Evolutionary conservation across 2,329 filamentous ascomycete species (phyloP), one percentile per base, ranked within the genome.

Genomic region (Ophiostoma sp.): DNA sequence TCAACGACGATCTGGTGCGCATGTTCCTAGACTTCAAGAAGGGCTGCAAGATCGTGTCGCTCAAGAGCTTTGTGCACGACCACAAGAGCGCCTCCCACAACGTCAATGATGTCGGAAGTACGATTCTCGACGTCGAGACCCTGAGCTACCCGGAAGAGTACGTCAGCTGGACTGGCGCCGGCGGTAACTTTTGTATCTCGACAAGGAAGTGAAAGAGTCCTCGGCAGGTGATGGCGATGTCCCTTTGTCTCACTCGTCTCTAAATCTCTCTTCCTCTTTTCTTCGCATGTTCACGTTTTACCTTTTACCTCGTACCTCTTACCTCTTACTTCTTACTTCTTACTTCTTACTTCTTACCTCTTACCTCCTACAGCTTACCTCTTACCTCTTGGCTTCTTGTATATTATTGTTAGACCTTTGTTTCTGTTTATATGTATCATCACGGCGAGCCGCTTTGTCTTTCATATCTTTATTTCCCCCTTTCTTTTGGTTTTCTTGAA

Each of bases 1-100:
- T 97, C 68, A 99, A 98, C 78, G 89, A 92, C 75, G 86, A 87
- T 71, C 82, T 99, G 63, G 87, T 94, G 72, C 87, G 92, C 74
- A 92, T 96, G 81, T 98, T 99, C 75, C 81, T 99, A 70, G 95
- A 99, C 75, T 82, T 98, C 71, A 98, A 97, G 79, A 85, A 91
- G 67, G 94, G 94, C 2, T 93, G 91, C 78, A 90, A 90, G 77
- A 90, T 99, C 68, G 89, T 98, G 58, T 97, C 92, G 66, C 84
- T 99, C 69, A 96, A 95, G 79, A 93, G 90, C 0, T 99, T 99
- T 76, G 92, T 95, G 14, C 88, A 91, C 60, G 87, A 90, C 65
- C 88, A 89, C 72, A 90, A 93, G 76, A 90, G 89, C 73, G 89
- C 92, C 65, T 88, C 87, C 68, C 82, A 91, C 72, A 95, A 93